Conservation (phyloP, 1,284 basidiomycete genomes). For the Phaffia rhodozyma region DNA sequence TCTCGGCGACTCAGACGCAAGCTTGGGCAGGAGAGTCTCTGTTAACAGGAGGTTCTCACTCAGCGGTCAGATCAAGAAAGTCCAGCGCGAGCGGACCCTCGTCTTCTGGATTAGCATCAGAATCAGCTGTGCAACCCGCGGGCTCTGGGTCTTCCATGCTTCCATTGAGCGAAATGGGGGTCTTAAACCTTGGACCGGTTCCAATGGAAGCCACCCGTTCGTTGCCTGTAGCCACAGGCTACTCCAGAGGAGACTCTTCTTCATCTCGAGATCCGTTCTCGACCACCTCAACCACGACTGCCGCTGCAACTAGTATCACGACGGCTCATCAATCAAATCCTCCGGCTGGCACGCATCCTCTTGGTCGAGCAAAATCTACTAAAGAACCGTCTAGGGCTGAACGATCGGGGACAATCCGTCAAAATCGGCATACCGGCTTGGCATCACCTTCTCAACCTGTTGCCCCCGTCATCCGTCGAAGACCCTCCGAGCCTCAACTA, state of each 20-base stretch:
- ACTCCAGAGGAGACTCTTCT: not conserved
- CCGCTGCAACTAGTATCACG: no score
- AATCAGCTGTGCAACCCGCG: no score
- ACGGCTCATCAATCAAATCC: no score
- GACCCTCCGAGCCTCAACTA: slow-evolving; percentile 2
- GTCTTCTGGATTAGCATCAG: no score
- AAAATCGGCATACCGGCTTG: not conserved
- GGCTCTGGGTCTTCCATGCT: not conserved
- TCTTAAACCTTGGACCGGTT: no score
- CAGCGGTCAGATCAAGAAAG: not conserved
- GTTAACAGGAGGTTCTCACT: slow-evolving; percentile 7
- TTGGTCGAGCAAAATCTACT: no score
- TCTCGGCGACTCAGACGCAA: not conserved
- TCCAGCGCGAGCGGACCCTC: not conserved
- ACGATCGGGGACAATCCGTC: not conserved
- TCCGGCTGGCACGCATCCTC: no score
- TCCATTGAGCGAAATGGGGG: no score
- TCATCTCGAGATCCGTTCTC: not conserved
- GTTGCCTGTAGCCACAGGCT: not conserved
- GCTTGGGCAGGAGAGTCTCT: not conserved
- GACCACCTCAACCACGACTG: no score
- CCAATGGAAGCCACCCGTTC: no score
- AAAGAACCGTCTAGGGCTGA: no score
- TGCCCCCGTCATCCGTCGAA: not conserved
- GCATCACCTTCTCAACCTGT: not conserved